phyloP scores from a whole-genome alignment of 179 eudicot species.

The Carnegiea gigantea region DNA sequence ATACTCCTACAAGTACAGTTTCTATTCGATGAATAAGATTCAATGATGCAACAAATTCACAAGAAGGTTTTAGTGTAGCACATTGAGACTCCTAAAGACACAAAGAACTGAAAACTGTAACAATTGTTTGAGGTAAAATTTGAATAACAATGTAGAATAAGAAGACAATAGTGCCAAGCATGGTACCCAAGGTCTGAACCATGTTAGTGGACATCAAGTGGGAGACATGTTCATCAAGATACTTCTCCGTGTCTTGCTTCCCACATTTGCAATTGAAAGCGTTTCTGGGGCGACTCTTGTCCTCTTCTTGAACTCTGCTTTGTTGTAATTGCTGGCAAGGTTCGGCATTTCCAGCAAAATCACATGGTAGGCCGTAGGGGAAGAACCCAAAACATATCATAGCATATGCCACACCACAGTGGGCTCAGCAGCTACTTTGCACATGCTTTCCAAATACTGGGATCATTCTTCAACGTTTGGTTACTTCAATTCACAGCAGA shows the following conservation, averaged over 20 bases:
- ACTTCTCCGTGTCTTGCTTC: conserved; percentile 32
- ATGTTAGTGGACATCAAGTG: too few relatives aligned
- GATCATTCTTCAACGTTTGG: too few relatives aligned
- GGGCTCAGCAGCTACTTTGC: too few relatives aligned
- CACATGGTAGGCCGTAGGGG: too few relatives aligned
- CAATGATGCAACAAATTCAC: too few relatives aligned
- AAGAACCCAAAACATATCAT: too few relatives aligned
- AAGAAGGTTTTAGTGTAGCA: neutral
- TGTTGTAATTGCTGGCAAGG: too few relatives aligned
- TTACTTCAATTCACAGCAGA: too few relatives aligned
- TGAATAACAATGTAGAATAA: conserved; percentile 3
- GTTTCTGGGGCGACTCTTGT: conserved; percentile 63
- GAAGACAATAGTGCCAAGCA: conserved; percentile 35
- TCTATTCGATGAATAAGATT: too few relatives aligned
- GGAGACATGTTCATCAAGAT: too few relatives aligned
- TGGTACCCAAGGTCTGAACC: conserved; percentile 65
- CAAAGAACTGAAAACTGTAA: neutral
- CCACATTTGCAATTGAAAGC: conserved; percentile 70
- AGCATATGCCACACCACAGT: conserved; percentile 14
- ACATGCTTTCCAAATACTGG: too few relatives aligned
- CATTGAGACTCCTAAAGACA: neutral
- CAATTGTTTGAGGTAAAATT: neutral
- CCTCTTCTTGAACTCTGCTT: conserved; percentile 50
- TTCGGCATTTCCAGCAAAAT: too few relatives aligned
- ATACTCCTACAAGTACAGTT: neutral